phyloP scores from a whole-genome alignment of 371 early-diverging fungal genomes.

The Saksenaea oblongispora region DNA sequence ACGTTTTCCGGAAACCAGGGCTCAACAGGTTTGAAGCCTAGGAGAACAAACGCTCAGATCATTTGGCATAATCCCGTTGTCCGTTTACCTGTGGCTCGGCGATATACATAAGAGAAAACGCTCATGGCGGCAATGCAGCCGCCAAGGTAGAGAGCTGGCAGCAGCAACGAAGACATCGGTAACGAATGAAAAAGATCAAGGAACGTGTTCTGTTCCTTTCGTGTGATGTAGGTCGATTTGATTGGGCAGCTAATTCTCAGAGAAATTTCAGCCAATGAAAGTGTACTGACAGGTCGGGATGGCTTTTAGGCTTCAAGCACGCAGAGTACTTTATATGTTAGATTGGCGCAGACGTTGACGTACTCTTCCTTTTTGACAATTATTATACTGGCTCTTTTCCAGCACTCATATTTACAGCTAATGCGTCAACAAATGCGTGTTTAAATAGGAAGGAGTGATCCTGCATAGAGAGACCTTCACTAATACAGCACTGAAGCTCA shows the following conservation, averaged over 20 bases:
- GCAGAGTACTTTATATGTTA: too few relatives aligned
- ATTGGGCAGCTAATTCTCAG: constrained; percentile 18
- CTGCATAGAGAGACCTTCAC: too few relatives aligned
- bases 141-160: constrained; percentile 60
- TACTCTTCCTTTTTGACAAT: too few relatives aligned
- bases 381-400: too few relatives aligned
- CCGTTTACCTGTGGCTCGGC: constrained; percentile 40
- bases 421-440: too few relatives aligned
- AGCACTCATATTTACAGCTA: too few relatives aligned
- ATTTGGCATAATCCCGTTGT: constrained; percentile 11
- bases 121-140: constrained; percentile 68
- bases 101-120: constrained; percentile 58
- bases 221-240: constrained; percentile 25
- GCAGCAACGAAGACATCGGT: constrained; percentile 45
- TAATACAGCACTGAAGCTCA: too few relatives aligned
- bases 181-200: constrained; percentile 8
- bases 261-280: not conserved
- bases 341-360: too few relatives aligned
- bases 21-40: constrained; percentile 39
- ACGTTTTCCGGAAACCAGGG: constrained; percentile 75
- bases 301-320: not conserved
- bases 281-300: not conserved
- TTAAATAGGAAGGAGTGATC: too few relatives aligned
- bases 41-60: not conserved
- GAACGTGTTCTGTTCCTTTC: not conserved